phyloP scores from a whole-genome alignment of 108 stramenopile species.

The Phaeodactylum tricornutum region DNA sequence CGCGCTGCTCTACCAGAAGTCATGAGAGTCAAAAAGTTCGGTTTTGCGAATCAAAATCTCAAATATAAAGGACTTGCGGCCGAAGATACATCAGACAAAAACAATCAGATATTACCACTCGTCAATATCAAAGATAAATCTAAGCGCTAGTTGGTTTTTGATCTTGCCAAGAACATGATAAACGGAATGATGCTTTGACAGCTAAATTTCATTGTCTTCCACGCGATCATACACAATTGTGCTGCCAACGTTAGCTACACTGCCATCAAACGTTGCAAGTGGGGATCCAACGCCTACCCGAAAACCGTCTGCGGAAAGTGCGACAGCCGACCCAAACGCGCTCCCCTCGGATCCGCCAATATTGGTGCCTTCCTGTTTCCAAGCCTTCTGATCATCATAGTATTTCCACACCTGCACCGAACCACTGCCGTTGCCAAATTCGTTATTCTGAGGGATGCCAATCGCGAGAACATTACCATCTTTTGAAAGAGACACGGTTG shows the following conservation, averaged over 20 bases:
- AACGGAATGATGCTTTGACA: too few species aligned
- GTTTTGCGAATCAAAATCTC: constrained; percentile 73
- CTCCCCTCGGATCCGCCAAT: constrained; percentile 13
- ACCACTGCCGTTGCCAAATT: constrained; percentile 20
- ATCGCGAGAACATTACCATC: constrained; percentile 28
- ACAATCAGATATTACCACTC: too few species aligned
- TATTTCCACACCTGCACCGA: constrained; percentile 15
- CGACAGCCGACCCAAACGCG: constrained; percentile 27
- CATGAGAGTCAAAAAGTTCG: constrained; percentile 95
- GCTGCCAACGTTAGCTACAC: constrained; percentile 20
- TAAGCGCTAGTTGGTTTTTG: too few species aligned
- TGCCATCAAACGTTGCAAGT: constrained; percentile 18
- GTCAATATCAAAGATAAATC: too few species aligned
- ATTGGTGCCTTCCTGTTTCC: constrained; percentile 8
- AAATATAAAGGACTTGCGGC: constrained; percentile 89
- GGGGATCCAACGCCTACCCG: constrained; percentile 33
- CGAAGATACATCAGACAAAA: constrained; percentile 68
- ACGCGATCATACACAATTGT: constrained; percentile 13
- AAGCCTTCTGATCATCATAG: neutral
- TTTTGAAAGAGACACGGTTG: constrained; percentile 18
- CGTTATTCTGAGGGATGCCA: constrained; percentile 18
- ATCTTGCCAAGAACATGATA: too few species aligned
- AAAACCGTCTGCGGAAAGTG: constrained; percentile 16
- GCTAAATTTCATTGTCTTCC: too few species aligned
- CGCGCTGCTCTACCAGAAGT: constrained; percentile 76